These are phyloP conservation scores for Cornus florida DNA, from an alignment of 148 eudicot species.

Conservation along the genomic window DNA sequence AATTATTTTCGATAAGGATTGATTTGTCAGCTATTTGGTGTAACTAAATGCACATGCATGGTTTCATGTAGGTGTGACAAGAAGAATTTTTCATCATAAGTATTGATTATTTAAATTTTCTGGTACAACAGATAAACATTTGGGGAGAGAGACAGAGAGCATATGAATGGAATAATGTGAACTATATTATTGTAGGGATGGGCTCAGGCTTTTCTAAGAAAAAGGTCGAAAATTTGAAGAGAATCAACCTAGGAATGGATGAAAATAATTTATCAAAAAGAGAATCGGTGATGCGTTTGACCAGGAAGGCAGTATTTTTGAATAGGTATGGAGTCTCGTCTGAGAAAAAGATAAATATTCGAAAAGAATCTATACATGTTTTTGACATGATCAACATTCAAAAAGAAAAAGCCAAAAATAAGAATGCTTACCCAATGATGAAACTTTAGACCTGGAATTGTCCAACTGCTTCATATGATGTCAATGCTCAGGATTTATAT, in stretches of 20 bases:
- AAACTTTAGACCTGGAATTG: background rate
- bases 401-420: background rate
- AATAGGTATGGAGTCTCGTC: background rate
- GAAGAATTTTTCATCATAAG: constrained; percentile 13
- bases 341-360: constrained; percentile 7
- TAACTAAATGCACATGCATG: constrained; percentile 54
- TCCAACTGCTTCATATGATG: background rate
- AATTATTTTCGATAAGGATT: constrained; percentile 21
- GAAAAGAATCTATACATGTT: background rate
- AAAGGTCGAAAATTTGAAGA: background rate
- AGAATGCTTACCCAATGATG: background rate
- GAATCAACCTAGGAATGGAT: background rate
- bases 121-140: background rate
- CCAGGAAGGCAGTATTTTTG: constrained; percentile 8
- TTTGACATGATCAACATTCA: background rate
- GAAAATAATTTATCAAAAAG: constrained; percentile 9
- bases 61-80: constrained; percentile 28
- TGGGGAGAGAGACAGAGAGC: background rate
- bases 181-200: constrained; percentile 7
- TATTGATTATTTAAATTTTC: background rate
- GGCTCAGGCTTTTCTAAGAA: background rate
- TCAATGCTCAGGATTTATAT: background rate
- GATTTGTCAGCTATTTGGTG: constrained; percentile 25
- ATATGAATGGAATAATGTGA: constrained; percentile 3
- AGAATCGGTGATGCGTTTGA: background rate